Conservation (phyloP, 164 flowering plant species). For the Vitis rupestris region DNA sequence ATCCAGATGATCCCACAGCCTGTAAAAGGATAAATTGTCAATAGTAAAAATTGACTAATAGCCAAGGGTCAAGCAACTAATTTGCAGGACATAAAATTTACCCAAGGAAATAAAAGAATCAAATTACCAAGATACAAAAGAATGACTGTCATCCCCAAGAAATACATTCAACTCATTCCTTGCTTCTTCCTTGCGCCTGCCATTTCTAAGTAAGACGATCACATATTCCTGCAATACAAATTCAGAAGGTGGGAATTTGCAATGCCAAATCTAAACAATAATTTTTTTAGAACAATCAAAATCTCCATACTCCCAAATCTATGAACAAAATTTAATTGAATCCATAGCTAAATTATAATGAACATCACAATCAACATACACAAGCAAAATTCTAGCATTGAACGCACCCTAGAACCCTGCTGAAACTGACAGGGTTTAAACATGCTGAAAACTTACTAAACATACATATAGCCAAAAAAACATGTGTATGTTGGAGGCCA, state of each 20-base stretch:
- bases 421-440: no score
- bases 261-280: no score
- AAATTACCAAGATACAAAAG: conserved; percentile 80
- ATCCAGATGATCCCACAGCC: conserved; percentile 95
- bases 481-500: no score
- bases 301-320: neutral
- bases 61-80: neutral
- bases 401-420: no score
- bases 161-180: conserved; percentile 85
- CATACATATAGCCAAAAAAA: no score
- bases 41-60: neutral
- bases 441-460: no score
- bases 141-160: conserved; percentile 77
- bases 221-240: conserved; percentile 79
- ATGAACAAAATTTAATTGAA: no score
- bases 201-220: conserved; percentile 85
- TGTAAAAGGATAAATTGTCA: conserved; percentile 21
- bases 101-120: neutral
- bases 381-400: no score
- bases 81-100: neutral
- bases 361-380: no score
- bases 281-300: neutral
- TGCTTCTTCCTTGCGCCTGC: conserved; percentile 83
- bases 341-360: no score
- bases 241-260: conserved; percentile 1